Evolutionary conservation across 1,139 yeast species (phyloP).

Genomic region (Geotrichum phurueaensis): DNA sequence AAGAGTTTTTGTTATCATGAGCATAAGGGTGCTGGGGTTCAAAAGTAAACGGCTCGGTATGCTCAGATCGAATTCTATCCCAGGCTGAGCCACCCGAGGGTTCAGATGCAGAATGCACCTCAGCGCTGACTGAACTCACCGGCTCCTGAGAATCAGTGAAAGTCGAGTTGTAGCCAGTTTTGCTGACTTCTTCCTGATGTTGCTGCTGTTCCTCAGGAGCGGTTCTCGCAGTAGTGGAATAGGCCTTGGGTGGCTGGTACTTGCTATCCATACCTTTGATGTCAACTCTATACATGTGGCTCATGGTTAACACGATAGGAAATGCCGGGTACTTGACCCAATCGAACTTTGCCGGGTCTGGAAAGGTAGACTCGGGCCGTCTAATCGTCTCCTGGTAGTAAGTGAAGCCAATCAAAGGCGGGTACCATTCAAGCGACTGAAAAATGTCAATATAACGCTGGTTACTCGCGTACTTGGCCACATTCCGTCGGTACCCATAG

Average conservation of each 20-base stretch:
- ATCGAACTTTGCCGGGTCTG: conserved; percentile 15
- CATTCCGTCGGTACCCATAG: background rate
- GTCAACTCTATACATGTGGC: conserved; percentile 5
- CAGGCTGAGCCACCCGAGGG: conserved; percentile 9
- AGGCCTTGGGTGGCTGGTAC: background rate
- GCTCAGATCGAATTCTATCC: conserved; percentile 18
- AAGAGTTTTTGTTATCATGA: background rate
- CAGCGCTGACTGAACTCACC: background rate
- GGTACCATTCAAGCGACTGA: conserved; percentile 5
- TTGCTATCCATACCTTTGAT: conserved; percentile 7
- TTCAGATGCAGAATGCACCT: background rate
- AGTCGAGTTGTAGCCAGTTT: background rate
- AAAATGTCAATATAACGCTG: background rate
- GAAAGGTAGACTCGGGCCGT: conserved; percentile 12
- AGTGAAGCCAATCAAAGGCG: conserved; percentile 16
- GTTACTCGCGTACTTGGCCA: conserved; percentile 6
- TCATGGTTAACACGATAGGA: conserved; percentile 11
- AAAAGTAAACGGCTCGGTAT: conserved; percentile 13
- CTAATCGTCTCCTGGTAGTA: conserved; percentile 15
- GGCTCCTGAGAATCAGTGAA: conserved; percentile 1
- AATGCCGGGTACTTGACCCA: conserved; percentile 17
- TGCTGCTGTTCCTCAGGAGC: background rate
- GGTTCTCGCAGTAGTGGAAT: background rate
- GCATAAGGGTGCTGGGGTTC: conserved; percentile 17
- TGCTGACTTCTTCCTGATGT: background rate